Base-by-base conservation (phyloP, 1,139 yeast species). In the Nakaseomyces sp. region DNA sequence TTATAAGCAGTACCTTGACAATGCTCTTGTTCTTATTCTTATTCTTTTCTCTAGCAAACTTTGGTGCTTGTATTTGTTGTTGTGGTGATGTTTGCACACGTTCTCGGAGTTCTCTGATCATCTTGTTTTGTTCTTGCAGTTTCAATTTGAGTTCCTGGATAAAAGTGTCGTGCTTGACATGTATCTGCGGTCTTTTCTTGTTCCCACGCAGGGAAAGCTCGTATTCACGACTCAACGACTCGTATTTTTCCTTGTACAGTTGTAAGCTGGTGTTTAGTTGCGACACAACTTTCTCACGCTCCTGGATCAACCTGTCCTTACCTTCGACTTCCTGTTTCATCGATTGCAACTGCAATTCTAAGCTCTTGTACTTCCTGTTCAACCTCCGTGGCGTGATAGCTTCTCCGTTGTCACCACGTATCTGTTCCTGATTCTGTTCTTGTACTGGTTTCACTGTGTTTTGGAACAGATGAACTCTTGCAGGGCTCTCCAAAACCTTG, bases 41-140 rank as follows among this genome's bases (percentile, higher is more conserved):
- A 16, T 19, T 5, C 87, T n/a, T 77, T 87, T 46, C 79, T 81
- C 52, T 72, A 84, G 49, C 54, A 67, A 15, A 70, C 41, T 26
- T 5, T 26, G 29, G 29, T 26, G 29, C n/a, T 26, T 1, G 18
- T n/a, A n/a, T n/a, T n/a, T n/a, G n/a, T n/a, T n/a, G n/a, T n/a
- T n/a, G 18, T 10, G 36, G 36, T 10, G 41, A 37, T 32, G 41
- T 40, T 37, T 41, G 19, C 13, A 37, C 9, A 35, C 44, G 48
- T 25, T 52, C 51, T 37, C 49, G 49, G 29, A 60, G 47, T 5
- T 48, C 43, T 16, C 43, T 37, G 12, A 61, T 60, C 19, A 55
- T 44, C 24, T 51, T 45, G 19, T 53, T 45, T 45, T 61, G 65
- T 33, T 58, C 63, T 29, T 47, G 50, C 20, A 59, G 43, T 40